Conservation (phyloP, 1,139 yeast species). For the Suhomyces taliae region DNA sequence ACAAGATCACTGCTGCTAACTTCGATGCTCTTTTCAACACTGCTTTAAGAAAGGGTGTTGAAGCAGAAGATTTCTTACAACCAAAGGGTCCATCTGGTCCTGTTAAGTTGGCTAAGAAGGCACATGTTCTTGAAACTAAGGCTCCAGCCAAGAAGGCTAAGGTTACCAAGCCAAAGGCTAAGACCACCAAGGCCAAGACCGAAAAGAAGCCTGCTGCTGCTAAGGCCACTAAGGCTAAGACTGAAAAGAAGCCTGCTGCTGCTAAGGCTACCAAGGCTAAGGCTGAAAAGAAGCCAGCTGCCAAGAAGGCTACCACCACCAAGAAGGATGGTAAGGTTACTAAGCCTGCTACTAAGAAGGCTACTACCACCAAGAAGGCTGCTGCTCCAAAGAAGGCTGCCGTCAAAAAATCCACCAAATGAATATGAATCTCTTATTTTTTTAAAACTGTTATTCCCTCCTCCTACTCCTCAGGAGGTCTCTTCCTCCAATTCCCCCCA, state of each 20-base stretch:
- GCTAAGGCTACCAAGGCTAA: conserved; percentile 14
- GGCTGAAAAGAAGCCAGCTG: conserved; percentile 13
- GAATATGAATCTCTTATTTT: neutral
- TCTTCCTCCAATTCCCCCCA: neutral
- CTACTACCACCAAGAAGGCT: conserved; percentile 17
- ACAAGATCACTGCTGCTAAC: conserved; percentile 56
- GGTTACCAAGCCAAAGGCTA: conserved; percentile 20
- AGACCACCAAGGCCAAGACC: conserved; percentile 16
- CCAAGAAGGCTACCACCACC: conserved; percentile 15
- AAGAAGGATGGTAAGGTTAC: conserved; percentile 26
- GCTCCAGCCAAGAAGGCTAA: conserved; percentile 16
- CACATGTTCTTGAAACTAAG: conserved; percentile 3
- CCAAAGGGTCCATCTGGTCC: conserved; percentile 89
- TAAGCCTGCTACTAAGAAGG: conserved; percentile 25
- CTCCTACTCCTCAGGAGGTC: neutral
- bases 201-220: conserved; percentile 16
- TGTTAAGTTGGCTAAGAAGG: conserved; percentile 58
- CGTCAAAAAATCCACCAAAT: conserved; percentile 4
- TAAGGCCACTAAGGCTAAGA: conserved; percentile 13
- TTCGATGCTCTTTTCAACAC: conserved; percentile 77
- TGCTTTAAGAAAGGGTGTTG: conserved; percentile 82
- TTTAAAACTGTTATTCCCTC: neutral
- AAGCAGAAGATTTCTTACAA: conserved; percentile 71
- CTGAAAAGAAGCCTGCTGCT: conserved; percentile 18
- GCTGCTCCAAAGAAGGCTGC: conserved; percentile 8